Percentiles rank a stretch among this genome's conserved stretches.
Conservation (phyloP, 345 rosid species). For the Melastoma malabathricum region DNA sequence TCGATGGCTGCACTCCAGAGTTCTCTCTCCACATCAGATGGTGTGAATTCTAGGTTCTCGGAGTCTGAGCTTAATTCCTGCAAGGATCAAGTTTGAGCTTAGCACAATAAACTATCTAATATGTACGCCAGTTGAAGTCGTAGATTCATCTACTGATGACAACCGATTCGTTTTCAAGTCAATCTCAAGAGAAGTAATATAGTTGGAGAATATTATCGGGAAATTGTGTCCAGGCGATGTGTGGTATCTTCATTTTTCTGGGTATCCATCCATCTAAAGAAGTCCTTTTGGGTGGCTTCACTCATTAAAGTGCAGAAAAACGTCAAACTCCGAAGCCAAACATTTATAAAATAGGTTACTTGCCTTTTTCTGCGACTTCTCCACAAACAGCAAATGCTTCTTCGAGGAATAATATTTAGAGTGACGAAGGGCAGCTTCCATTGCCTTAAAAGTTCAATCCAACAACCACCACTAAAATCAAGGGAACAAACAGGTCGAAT, state of each 20-base stretch:
- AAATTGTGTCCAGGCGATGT: not conserved
- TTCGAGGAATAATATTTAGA: constrained; percentile 68
- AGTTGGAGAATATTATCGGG: no score
- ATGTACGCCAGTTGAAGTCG: not conserved
- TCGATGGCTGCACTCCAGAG: constrained; percentile 58
- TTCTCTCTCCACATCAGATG: constrained; percentile 77
- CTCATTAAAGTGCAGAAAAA: no score
- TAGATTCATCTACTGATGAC: not conserved
- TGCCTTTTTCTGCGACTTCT: constrained; percentile 44
- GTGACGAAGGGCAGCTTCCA: constrained; percentile 58
- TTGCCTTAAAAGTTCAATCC: constrained; percentile 29
- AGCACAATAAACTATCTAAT: not conserved
- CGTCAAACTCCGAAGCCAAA: no score
- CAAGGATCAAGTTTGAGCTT: constrained; percentile 4
- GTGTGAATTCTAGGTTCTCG: constrained; percentile 37
- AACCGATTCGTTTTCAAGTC: no score
- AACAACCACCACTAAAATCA: not conserved
- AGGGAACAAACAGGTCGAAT: not conserved
- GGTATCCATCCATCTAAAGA: no score
- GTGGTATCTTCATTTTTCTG: no score
- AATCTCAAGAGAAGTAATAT: no score
- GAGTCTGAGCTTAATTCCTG: constrained; percentile 49
- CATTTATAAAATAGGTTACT: constrained; percentile 19
- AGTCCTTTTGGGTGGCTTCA: no score
- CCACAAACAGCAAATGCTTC: constrained; percentile 42